Base-by-base conservation (phyloP, 495 filamentous ascomycete genomes). In the Aspergillus steynii region DNA sequence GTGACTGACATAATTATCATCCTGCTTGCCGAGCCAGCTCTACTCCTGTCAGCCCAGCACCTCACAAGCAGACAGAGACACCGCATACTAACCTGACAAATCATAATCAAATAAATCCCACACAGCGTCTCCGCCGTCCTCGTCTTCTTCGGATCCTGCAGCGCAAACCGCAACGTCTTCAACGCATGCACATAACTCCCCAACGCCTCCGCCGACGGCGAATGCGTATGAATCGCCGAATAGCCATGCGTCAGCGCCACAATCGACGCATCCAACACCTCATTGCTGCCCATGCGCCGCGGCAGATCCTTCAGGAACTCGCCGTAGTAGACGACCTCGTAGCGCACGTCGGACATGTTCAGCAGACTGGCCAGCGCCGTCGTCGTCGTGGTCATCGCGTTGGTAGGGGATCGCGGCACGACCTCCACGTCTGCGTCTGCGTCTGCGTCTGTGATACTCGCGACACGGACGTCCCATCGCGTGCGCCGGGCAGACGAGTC, bases 31-130 rank as follows among this genome's bases (percentile, higher is more conserved):
- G 25, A 72, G 58, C 67, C 76, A 75, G 60, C 62, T 63, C 74
- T 76, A 29, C 27, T n/a, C 34, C 54, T 15, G 26, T 58, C 25
- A 57, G 56, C n/a, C 15, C 26, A 20, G 20, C 0, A 20, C 27
- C 53, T 14, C 25, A 42, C 51, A 20, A 46, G n/a, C 58, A 37
- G 32, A 2, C 47, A 25, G 4, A 27, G 3, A 31, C 1, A 9
- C 1, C 46, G 1, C 12, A 25, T 45, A 32, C 59, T 50, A 57
- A 80, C 77, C 70, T 81, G 76, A 53, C 70, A 75, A 27, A 81
- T 72, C 51, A 74, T 68, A 29, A 78, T 66, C 12, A 80, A 37
- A 53, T 77, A 78, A 25, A 80, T 68, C 14, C 76, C 74, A 61
- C 73, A 74, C 27, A 81, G 62, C 6, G 75, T 79, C 60, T 79